Evolutionary conservation across 805 yeast species (phyloP).

Genomic region (Wickerhamiella alocasiicola): DNA sequence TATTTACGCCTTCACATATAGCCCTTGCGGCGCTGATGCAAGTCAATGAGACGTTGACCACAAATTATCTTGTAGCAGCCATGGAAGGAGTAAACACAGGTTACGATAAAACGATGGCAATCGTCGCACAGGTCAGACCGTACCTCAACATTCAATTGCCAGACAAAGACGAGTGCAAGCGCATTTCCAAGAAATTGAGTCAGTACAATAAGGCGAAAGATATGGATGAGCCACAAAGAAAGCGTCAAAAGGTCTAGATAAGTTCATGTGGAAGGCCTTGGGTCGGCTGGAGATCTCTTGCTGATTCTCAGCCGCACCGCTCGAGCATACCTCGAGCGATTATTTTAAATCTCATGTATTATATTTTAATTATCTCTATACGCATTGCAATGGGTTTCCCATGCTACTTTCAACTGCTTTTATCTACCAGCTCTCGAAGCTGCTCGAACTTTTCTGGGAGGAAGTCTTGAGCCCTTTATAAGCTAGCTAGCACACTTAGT

Average conservation of each 20-base stretch:
- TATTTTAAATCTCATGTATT: too few relatives aligned
- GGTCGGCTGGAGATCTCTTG: too few relatives aligned
- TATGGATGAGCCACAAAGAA: conserved; percentile 3
- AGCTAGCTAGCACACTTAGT: too few relatives aligned
- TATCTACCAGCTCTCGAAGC: too few relatives aligned
- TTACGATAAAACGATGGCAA: conserved; percentile 18
- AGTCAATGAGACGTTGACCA: conserved; percentile 50
- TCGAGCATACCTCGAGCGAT: too few relatives aligned
- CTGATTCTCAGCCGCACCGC: too few relatives aligned
- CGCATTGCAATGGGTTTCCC: too few relatives aligned
- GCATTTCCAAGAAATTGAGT: conserved; percentile 28
- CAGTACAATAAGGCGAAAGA: conserved; percentile 11
- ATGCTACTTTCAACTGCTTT: too few relatives aligned
- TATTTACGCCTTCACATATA: conserved; percentile 88
- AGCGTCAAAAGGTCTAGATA: conserved; percentile 2
- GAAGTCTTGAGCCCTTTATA: too few relatives aligned
- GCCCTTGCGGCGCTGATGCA: conserved; percentile 76
- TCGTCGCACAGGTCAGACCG: conserved; percentile 23
- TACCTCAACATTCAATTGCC: conserved; percentile 19
- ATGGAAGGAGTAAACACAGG: conserved; percentile 24
- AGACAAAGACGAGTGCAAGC: conserved; percentile 25
- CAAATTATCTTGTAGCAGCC: conserved; percentile 46
- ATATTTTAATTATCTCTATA: too few relatives aligned
- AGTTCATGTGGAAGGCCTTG: neutral
- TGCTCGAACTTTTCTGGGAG: too few relatives aligned